phyloP scores from a whole-genome alignment of 495 filamentous ascomycete species.

The Haplographium delicatum region DNA sequence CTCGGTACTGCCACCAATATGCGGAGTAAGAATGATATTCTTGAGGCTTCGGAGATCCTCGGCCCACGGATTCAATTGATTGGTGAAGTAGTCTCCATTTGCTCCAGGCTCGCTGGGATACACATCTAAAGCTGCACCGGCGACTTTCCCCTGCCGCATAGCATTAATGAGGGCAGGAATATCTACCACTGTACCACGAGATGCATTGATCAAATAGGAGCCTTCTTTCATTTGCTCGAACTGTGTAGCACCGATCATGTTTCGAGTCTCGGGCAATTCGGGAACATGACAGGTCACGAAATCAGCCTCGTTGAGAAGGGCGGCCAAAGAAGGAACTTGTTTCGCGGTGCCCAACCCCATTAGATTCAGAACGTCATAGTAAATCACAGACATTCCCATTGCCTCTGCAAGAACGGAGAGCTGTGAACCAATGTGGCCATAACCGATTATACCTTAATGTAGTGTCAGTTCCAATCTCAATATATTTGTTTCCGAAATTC shows the following conservation, averaged over 20 bases:
- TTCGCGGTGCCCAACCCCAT: conserved; percentile 87
- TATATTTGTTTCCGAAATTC: not conserved
- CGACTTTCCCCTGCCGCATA: conserved; percentile 82
- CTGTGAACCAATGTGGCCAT: conserved; percentile 97
- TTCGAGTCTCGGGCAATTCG: conserved; percentile 83
- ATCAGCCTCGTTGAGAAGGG: conserved; percentile 72
- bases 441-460: conserved; percentile 81
- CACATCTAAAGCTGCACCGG: conserved; percentile 92
- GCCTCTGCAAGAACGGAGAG: conserved; percentile 93
- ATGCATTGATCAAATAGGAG: conserved; percentile 92
- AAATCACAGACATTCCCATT: conserved; percentile 96
- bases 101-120: conserved; percentile 90
- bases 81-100: conserved; percentile 93
- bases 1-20: conserved; percentile 96
- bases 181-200: conserved; percentile 88
- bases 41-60: conserved; percentile 77
- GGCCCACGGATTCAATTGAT: conserved; percentile 79
- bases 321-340: conserved; percentile 73
- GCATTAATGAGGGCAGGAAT: conserved; percentile 88
- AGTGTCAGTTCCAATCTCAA: conserved; percentile 14
- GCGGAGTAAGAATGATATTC: conserved; percentile 92
- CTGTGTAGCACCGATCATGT: conserved; percentile 75
- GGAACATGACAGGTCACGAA: conserved; percentile 95
- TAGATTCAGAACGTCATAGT: conserved; percentile 86
- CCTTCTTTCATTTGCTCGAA: conserved; percentile 87